Evolutionary conservation across 441 rosid species (phyloP).

Genomic region (Gossypium gossypioides): DNA sequence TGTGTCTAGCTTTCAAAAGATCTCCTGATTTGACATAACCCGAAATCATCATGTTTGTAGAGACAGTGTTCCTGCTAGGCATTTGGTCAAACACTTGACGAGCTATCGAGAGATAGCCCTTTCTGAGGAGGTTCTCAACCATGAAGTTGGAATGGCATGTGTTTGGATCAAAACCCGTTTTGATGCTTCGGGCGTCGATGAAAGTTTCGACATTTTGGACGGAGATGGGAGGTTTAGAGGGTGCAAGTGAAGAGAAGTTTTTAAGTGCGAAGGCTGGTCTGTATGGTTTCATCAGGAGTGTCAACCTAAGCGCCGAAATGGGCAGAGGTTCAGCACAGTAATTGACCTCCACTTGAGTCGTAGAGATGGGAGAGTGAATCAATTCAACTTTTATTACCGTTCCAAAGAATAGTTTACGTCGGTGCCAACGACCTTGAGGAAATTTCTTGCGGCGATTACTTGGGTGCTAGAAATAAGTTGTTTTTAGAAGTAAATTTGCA

Average conservation of each 20-base stretch:
- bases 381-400: too few relatives aligned
- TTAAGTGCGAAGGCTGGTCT: constrained; percentile 14
- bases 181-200: constrained; percentile 54
- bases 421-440: too few relatives aligned
- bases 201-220: constrained; percentile 12
- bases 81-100: constrained; percentile 68
- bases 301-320: neutral
- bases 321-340: too few relatives aligned
- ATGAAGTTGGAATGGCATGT: constrained; percentile 52
- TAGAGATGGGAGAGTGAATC: too few relatives aligned
- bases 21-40: constrained; percentile 51
- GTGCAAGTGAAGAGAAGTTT: constrained; percentile 14
- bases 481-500: too few relatives aligned
- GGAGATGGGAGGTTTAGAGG: constrained; percentile 6
- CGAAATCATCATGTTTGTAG: constrained; percentile 52
- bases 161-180: constrained; percentile 59
- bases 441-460: too few relatives aligned
- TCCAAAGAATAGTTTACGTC: too few relatives aligned
- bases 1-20: constrained; percentile 35
- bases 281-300: constrained; percentile 24
- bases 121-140: constrained; percentile 21
- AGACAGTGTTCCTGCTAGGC: constrained; percentile 53
- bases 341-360: too few relatives aligned
- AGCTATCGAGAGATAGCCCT: constrained; percentile 42
- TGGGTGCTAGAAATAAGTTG: too few relatives aligned